phyloP scores from a whole-genome alignment of 2,329 filamentous ascomycete species.

The Blastomyces parvus region DNA sequence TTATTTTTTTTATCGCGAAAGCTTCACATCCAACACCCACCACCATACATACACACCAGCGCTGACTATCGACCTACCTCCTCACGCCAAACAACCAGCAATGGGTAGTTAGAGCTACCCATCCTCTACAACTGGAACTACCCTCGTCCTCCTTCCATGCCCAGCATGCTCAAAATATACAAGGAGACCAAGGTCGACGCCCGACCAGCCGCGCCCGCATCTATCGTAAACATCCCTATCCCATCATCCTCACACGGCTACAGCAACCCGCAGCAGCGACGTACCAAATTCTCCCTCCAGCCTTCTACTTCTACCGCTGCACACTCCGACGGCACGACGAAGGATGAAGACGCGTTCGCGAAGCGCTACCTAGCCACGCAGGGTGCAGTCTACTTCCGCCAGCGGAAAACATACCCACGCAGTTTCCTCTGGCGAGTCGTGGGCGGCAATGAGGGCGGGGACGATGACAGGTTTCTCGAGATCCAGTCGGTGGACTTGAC shows the following conservation, averaged over 20 bases:
- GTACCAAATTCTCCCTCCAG: conserved; percentile 38
- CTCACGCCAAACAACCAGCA: not conserved
- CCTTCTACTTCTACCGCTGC: conserved; percentile 36
- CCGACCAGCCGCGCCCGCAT: conserved; percentile 59
- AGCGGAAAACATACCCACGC: conserved; percentile 63
- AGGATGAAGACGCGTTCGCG: conserved; percentile 60
- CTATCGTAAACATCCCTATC: conserved; percentile 61
- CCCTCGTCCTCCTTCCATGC: conserved; percentile 14
- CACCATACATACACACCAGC: not conserved
- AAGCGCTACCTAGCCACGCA: conserved; percentile 64
- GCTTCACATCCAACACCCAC: not conserved
- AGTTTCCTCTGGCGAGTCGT: conserved; percentile 87
- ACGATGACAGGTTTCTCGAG: conserved; percentile 55
- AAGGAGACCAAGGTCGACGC: conserved; percentile 81
- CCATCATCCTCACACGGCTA: conserved; percentile 32
- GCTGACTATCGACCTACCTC: conserved; percentile 8
- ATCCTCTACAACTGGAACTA: conserved; percentile 10
- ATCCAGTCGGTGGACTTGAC: conserved; percentile 74
- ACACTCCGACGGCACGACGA: conserved; percentile 36
- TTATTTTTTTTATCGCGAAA: conserved; percentile 5
- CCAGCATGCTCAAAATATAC: conserved; percentile 61
- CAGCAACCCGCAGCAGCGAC: conserved; percentile 37
- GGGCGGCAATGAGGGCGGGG: conserved; percentile 48
- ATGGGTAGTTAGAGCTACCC: not conserved
- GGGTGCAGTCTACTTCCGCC: conserved; percentile 76